phyloP scores from a whole-genome alignment of 495 filamentous ascomycete genomes.

The Glonium stellatum region DNA sequence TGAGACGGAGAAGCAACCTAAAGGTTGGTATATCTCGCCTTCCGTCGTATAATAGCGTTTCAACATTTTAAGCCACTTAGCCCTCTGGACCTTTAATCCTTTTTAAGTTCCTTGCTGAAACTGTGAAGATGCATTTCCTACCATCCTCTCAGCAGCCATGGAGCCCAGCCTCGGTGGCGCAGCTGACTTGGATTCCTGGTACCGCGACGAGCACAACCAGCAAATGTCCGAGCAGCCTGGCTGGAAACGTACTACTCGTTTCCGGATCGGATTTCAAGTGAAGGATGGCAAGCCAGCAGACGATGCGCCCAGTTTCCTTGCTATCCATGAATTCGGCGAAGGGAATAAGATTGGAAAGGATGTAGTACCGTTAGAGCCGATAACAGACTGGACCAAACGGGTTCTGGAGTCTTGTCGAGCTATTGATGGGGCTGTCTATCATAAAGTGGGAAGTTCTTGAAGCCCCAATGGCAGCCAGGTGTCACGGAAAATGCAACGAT shows the following conservation, averaged over 20 bases:
- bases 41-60: background rate
- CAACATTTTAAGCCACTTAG: background rate
- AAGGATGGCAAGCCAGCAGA: conserved; percentile 12
- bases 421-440: conserved; percentile 23
- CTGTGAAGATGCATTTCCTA: conserved; percentile 6
- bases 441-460: conserved; percentile 13
- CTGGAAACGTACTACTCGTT: conserved; percentile 22
- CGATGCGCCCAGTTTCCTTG: conserved; percentile 10
- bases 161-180: conserved; percentile 15
- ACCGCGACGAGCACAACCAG: conserved; percentile 27
- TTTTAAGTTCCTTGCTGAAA: background rate
- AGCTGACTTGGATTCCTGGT: conserved; percentile 23
- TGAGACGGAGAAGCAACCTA: conserved; percentile 15
- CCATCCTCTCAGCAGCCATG: conserved; percentile 18
- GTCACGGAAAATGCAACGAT: background rate
- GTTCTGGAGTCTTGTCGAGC: conserved; percentile 6
- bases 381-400: conserved; percentile 24
- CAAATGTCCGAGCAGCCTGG: conserved; percentile 27
- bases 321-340: conserved; percentile 27
- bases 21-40: conserved; percentile 12
- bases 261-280: conserved; percentile 3
- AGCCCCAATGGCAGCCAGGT: background rate
- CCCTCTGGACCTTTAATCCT: background rate
- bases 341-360: conserved; percentile 24
- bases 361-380: conserved; percentile 17